These are phyloP conservation scores for Fraxinus greggii DNA, from an alignment of 305 asterid species.

Conservation along the genomic window DNA sequence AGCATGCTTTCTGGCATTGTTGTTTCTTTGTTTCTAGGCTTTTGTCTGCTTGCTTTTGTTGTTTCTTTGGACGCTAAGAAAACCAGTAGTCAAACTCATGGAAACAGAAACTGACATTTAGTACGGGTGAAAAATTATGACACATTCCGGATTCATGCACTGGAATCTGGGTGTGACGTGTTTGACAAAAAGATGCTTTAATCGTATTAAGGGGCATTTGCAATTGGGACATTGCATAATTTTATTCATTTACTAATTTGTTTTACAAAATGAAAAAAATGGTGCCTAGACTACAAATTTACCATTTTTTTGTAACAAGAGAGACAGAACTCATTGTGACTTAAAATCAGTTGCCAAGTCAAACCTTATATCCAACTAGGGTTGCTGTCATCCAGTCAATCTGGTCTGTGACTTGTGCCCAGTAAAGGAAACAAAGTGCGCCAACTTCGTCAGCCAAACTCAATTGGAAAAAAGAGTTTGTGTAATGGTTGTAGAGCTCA, in stretches of 20 bases:
- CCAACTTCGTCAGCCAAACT: neutral
- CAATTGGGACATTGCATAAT: neutral
- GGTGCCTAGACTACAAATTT: neutral
- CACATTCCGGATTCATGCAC: neutral
- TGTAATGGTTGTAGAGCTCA: neutral
- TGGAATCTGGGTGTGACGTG: neutral
- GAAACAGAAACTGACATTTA: neutral
- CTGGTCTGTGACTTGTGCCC: neutral
- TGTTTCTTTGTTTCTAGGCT: neutral
- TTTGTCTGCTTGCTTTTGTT: slow-evolving; percentile 10
- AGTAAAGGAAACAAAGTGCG: neutral
- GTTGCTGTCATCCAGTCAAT: neutral
- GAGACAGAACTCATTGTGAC: neutral
- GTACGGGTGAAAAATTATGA: neutral
- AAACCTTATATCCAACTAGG: neutral
- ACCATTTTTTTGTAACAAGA: neutral
- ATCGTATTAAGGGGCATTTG: neutral
- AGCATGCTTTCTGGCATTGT: slow-evolving; percentile 5
- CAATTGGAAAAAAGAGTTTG: neutral
- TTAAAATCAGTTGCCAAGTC: neutral
- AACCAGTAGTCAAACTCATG: neutral
- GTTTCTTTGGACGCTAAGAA: slow-evolving; percentile 17
- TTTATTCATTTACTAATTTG: neutral
- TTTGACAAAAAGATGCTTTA: neutral
- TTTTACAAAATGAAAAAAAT: neutral